Base-by-base conservation (phyloP, 2,329 filamentous ascomycete genomes). In the Aspergillus bombycis region DNA sequence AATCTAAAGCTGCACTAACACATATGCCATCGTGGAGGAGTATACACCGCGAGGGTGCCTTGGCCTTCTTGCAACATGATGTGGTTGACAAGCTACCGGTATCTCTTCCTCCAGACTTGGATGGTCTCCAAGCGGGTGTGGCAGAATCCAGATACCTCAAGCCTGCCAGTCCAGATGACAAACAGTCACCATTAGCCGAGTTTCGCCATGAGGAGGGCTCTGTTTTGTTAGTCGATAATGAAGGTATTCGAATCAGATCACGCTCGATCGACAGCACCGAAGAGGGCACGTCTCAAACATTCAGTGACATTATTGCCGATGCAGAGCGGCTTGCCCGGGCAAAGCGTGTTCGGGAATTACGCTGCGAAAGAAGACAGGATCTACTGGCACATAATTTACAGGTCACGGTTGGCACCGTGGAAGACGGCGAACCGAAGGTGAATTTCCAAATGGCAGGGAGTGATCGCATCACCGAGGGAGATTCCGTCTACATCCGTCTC, bases 401-500 rank as follows among this genome's bases (percentile, higher is more conserved):
- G 14, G 43, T 56, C 16, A 23, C 38, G 3, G 16, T 61, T 21
- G 48, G 48, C 1, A 26, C 41, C 0, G 58, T 61, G 3, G 38
- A 55, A 2, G 23, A 61, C 7, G 58, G 52, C 11, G 43, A 61
- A 5, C 58, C 23, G 26, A 50, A 30, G 5, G 28, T 36, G 10
- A 46, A 41, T 28, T 43, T 60, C 21, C 34, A 43, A 16, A 36
- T 30, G 36, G 16, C 34, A 3, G 58, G 58, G 0, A 30, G 3
- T n/a, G 52, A 56, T 21, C 10, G 28, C 23, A 38, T 56, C 3
- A 30, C 28, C 7, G 58, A 61, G 8, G 36, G 38, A 11, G 58
- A 61, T 2, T 45, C 38, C 1, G 14, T 48, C 14, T 61, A 61
- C 28, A 61, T 61, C 11, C 11, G n/a, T 14, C 48, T 61, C 19